phyloP scores from a whole-genome alignment of 495 filamentous ascomycete genomes.

The Aspergillus campestris region DNA sequence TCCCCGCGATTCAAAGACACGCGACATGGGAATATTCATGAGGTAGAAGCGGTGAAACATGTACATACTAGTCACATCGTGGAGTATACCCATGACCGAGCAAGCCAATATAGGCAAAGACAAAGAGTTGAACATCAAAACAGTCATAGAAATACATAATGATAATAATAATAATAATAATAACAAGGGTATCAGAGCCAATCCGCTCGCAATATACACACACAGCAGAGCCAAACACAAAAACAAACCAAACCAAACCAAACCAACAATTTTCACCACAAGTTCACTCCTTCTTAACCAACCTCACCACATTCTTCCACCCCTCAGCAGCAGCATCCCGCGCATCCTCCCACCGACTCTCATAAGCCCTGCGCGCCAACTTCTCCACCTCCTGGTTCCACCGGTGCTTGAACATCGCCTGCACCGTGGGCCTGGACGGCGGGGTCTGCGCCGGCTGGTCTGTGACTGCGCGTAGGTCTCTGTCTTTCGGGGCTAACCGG shows the following conservation, averaged over 20 bases:
- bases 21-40: too few relatives aligned
- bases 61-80: too few relatives aligned
- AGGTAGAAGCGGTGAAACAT: background rate
- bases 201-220: background rate
- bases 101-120: background rate
- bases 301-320: slow-evolving; percentile 21
- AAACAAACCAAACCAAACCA: slow-evolving; percentile 2
- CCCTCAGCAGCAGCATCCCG: slow-evolving; percentile 37
- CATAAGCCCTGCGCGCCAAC: slow-evolving; percentile 58
- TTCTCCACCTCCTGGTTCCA: slow-evolving; percentile 73
- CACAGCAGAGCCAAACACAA: background rate
- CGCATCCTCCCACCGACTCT: slow-evolving; percentile 52
- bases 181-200: slow-evolving; percentile 12
- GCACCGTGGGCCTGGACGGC: slow-evolving; percentile 35
- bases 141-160: slow-evolving; percentile 2
- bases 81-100: too few relatives aligned
- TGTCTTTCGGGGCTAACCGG: slow-evolving; percentile 22
- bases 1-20: too few relatives aligned
- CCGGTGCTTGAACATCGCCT: slow-evolving; percentile 63
- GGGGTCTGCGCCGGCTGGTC: slow-evolving; percentile 11
- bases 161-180: slow-evolving; percentile 2
- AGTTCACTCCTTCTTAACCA: slow-evolving; percentile 35
- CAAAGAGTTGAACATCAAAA: background rate
- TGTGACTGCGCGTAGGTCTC: slow-evolving; percentile 21
- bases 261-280: slow-evolving; percentile 5